These are phyloP conservation scores for Hypsizygus ulmarius DNA, from an alignment of 1,284 basidiomycete species.

Conservation along the genomic window DNA sequence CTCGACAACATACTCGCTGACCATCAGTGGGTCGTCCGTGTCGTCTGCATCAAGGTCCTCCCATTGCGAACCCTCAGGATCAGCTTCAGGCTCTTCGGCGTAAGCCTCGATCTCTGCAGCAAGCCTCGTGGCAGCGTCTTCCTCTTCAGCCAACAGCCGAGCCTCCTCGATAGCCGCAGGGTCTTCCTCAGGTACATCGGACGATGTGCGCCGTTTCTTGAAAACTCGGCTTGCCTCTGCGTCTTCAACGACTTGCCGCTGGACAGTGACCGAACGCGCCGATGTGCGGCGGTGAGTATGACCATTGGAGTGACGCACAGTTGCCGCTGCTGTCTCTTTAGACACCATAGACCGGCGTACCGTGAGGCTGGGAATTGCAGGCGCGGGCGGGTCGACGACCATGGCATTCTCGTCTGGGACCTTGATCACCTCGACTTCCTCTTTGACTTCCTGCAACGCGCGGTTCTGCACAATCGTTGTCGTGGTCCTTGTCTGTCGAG, in stretches of 20 bases:
- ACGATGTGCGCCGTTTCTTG: conserved; percentile 75
- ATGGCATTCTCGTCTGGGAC: conserved; percentile 51
- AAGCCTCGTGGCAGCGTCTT: conserved; percentile 32
- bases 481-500: conserved; percentile 27
- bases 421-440: conserved; percentile 30
- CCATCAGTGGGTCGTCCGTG: conserved; percentile 94
- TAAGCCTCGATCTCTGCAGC: conserved; percentile 38
- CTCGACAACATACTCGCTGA: conserved; percentile 93
- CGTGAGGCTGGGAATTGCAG: conserved; percentile 40
- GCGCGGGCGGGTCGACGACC: conserved; percentile 49
- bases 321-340: conserved; percentile 30
- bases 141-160: conserved; percentile 30
- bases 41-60: conserved; percentile 93
- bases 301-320: conserved; percentile 29
- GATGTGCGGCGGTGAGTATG: conserved; percentile 30
- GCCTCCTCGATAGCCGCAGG: conserved; percentile 35
- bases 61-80: conserved; percentile 66
- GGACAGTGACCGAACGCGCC: conserved; percentile 23
- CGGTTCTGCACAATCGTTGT: conserved; percentile 6
- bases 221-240: conserved; percentile 51
- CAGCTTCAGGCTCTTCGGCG: conserved; percentile 51
- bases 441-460: conserved; percentile 34
- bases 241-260: conserved; percentile 35
- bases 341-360: conserved; percentile 41
- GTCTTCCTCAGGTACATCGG: conserved; percentile 59